Base-by-base conservation (phyloP, 495 filamentous ascomycete species). In the Penicillium subrubescens region DNA sequence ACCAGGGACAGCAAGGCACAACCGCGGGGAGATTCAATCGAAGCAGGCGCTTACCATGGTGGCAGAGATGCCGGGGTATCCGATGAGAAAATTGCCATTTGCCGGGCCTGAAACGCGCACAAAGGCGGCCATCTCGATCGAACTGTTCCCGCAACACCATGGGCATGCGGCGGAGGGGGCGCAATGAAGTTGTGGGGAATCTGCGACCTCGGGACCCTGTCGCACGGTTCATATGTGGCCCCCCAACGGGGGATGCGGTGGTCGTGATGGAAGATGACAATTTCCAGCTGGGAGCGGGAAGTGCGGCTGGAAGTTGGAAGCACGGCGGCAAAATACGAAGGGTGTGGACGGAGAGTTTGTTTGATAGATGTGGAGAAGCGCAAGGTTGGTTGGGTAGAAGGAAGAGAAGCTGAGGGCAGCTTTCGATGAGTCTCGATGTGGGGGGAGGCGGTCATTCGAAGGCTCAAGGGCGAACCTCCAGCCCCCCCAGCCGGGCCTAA, bases 31-130 rank as follows among this genome's bases (percentile, higher is more conserved):
- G 43, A 50, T 27, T 12, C 3, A 21, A n/a, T 44, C 34, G 33
- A 31, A n/a, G 21, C 3, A 11, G 61, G 64, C 43, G 61, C 89
- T 84, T 83, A 97, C 94, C 88, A 97, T 82, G 5, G 96, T 99
- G 67, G 95, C 96, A 35, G 96, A 97, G 76, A 99, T 98, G 64
- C 95, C 95, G 7, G 95, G 95, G 77, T 99, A 99, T 54, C 95
- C 95, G 65, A 98, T 92, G 65, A 98, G 82, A 72, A 94, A 97
- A 78, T 92, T 94, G 79, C 92, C 95, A 82, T 99, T 99, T 67
- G 95, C 92, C 68, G 93, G 94, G 67, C 95, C 95, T 72, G 92
- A 96, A 82, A 99, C 92, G 83, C 96, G 92, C 81, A 99, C 95
- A 77, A 91, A 94, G 75, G 94, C 94, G 75, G 92, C 85, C 87